Evolutionary conservation across 192 early-diverging fungal species (phyloP), one percentile per base, ranked within the genome.

Genomic region (Gryganskiella cystojenkinii): DNA sequence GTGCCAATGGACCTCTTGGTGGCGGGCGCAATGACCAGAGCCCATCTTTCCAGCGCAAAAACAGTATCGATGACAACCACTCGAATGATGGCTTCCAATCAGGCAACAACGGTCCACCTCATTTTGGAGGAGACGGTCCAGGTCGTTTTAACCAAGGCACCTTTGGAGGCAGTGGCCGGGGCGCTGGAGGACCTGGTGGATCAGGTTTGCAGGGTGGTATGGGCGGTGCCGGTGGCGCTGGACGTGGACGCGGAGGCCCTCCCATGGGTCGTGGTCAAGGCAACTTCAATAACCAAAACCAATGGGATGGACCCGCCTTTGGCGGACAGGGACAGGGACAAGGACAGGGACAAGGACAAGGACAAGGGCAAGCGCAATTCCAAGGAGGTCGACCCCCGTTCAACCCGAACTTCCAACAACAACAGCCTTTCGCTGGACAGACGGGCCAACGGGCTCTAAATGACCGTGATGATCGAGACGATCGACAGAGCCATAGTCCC

Each of bases 181-280:
- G 70, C 37, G 55, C 52, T 19, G 60, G 60, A 25, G 60, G 40
- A 2, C 40, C 52, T 46, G 59, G 59, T 56, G 56, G n/a, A n/a
- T n/a, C n/a, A n/a, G n/a, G n/a, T n/a, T n/a, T 70, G 69, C 69
- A 60, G 69, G 69, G 59, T 25, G 57, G 56, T 59, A 50, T 40
- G 25, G 54, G 53, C 7, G 69, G 61, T 15, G 60, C 40, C 3
- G 22, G 7, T 45, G 52, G 46, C 28, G 54, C 54, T 6, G 64
- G 64, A 3, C 69, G 69, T 35, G 69, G 69, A 42, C 44, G 62
- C 27, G 70, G 70, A 30, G 56, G 66, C 13, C 44, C 66, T 3
- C 24, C 27, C 47, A 59, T 68, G 44, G 43, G 43, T 11, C 62
- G 56, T 22, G 65, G 57, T 42, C 63, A 53, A 27, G 63, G 52